Percentiles rank a stretch among this genome's conserved stretches.
Evolutionary conservation across 768 basidiomycete species (phyloP).

Genomic region (Termitomyces sp.): DNA sequence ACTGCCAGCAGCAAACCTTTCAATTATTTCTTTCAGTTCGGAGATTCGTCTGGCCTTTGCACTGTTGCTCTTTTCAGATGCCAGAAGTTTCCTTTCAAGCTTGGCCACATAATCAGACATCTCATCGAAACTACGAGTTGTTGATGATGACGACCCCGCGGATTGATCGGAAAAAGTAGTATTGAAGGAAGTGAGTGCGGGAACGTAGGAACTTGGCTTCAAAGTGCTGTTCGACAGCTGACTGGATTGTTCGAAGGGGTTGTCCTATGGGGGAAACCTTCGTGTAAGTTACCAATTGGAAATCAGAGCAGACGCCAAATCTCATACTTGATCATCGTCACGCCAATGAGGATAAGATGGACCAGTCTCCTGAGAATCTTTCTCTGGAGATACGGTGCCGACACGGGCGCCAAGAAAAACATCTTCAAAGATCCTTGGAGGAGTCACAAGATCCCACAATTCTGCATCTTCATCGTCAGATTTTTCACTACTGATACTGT

Average conservation of each 20-base stretch:
- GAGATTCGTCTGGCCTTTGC: slow-evolving; percentile 29
- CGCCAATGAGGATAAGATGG: not conserved
- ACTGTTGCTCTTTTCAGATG: slow-evolving; percentile 30
- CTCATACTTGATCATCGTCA: slow-evolving; percentile 8
- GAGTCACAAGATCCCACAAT: slow-evolving; percentile 6
- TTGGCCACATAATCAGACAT: slow-evolving; percentile 27
- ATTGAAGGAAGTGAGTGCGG: slow-evolving; percentile 10
- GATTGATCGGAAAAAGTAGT: slow-evolving; percentile 14
- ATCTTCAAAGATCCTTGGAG: slow-evolving; percentile 3
- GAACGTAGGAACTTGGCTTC: not conserved
- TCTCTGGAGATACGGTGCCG: not conserved
- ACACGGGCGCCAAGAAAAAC: not conserved
- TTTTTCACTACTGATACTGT: not conserved
- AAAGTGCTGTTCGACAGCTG: slow-evolving; percentile 7
- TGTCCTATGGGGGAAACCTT: slow-evolving; percentile 5
- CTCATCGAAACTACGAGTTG: slow-evolving; percentile 5
- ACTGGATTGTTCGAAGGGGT: slow-evolving; percentile 5
- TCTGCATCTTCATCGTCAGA: slow-evolving; percentile 2
- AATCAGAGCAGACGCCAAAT: not conserved
- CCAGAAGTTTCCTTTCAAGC: slow-evolving; percentile 34
- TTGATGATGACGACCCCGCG: slow-evolving; percentile 15
- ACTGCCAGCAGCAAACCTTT: slow-evolving; percentile 16
- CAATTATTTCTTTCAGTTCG: slow-evolving; percentile 23
- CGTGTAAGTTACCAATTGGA: not conserved
- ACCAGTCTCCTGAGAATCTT: not conserved